A percentile compares a stretch with the other conserved stretches of the same genome.
Conservation (phyloP, 1,284 basidiomycete genomes). For the Apiotrichum sp. region DNA sequence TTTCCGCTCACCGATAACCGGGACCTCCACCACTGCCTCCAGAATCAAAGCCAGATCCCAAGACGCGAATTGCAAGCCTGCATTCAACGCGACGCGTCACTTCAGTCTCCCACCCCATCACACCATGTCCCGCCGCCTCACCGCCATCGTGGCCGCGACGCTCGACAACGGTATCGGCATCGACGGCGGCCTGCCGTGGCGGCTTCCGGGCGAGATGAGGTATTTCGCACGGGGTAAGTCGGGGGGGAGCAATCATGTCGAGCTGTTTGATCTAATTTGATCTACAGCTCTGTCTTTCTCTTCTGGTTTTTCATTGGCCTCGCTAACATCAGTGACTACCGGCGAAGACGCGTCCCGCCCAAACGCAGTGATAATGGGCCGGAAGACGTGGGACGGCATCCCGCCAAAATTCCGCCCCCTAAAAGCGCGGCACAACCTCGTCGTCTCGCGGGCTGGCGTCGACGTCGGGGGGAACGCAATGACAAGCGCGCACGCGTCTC, state of each 20-base stretch:
- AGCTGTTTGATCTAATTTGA: neutral
- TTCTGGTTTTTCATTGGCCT: neutral
- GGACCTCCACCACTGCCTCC: no score
- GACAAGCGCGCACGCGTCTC: slow-evolving; percentile 30
- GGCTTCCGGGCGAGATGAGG: slow-evolving; percentile 79
- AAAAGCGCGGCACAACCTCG: slow-evolving; percentile 67
- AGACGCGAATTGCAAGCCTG: no score
- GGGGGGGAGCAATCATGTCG: no score
- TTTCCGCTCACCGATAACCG: no score
- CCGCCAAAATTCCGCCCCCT: slow-evolving; percentile 83
- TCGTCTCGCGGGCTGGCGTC: slow-evolving; percentile 65
- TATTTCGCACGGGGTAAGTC: slow-evolving; percentile 70
- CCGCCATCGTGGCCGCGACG: slow-evolving; percentile 90
- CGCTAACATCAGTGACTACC: slow-evolving; percentile 35
- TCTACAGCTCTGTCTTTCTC: neutral
- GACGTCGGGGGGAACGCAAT: slow-evolving; percentile 54
- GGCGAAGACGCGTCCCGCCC: slow-evolving; percentile 20
- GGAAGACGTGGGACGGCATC: slow-evolving; percentile 97
- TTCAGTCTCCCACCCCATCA: neutral
- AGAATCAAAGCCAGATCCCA: neutral
- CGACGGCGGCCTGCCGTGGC: slow-evolving; percentile 74
- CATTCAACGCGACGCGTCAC: no score
- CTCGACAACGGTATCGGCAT: slow-evolving; percentile 80
- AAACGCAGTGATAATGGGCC: slow-evolving; percentile 93
- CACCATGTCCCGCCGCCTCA: slow-evolving; percentile 49